These are phyloP conservation scores for Candida sithepensis DNA, from an alignment of 805 yeast genomes.

Conservation along the genomic window DNA sequence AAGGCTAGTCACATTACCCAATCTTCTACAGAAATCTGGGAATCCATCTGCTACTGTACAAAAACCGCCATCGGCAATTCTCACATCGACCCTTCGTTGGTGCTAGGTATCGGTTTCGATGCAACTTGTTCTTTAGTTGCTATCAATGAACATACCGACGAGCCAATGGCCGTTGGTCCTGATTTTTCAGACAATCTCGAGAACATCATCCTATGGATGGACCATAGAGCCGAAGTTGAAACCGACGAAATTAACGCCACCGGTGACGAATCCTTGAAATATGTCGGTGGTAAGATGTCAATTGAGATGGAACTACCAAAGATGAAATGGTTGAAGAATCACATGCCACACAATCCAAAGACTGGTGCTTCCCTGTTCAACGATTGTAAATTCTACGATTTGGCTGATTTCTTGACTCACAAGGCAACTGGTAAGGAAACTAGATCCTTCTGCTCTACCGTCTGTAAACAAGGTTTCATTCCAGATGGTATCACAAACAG, in stretches of 20 bases:
- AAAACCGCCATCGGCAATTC: slow-evolving; percentile 70
- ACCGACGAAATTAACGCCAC: slow-evolving; percentile 80
- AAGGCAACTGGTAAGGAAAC: slow-evolving; percentile 86
- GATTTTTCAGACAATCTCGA: slow-evolving; percentile 69
- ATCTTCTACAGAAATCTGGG: slow-evolving; percentile 89
- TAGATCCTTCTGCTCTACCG: slow-evolving; percentile 84
- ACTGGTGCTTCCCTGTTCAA: slow-evolving; percentile 38
- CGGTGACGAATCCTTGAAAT: slow-evolving; percentile 72
- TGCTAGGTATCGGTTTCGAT: slow-evolving; percentile 91
- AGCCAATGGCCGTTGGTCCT: slow-evolving; percentile 89
- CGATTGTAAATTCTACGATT: slow-evolving; percentile 78
- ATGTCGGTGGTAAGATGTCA: slow-evolving; percentile 97
- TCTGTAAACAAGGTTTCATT: slow-evolving; percentile 92
- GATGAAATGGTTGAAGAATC: slow-evolving; percentile 90
- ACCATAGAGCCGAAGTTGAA: slow-evolving; percentile 86
- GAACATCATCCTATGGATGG: slow-evolving; percentile 96
- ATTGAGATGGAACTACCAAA: slow-evolving; percentile 98
- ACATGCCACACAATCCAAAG: slow-evolving; percentile 55
- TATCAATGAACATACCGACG: slow-evolving; percentile 56
- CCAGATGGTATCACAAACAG: slow-evolving; percentile 91
- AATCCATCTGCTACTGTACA: slow-evolving; percentile 78
- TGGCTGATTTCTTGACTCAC: slow-evolving; percentile 88
- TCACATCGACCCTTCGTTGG: slow-evolving; percentile 60
- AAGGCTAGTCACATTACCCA: slow-evolving; percentile 78
- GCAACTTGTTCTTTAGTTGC: slow-evolving; percentile 96